These are phyloP conservation scores for Allantophomopsis lycopodina DNA, from an alignment of 2,329 filamentous ascomycete genomes.

Conservation along the genomic window DNA sequence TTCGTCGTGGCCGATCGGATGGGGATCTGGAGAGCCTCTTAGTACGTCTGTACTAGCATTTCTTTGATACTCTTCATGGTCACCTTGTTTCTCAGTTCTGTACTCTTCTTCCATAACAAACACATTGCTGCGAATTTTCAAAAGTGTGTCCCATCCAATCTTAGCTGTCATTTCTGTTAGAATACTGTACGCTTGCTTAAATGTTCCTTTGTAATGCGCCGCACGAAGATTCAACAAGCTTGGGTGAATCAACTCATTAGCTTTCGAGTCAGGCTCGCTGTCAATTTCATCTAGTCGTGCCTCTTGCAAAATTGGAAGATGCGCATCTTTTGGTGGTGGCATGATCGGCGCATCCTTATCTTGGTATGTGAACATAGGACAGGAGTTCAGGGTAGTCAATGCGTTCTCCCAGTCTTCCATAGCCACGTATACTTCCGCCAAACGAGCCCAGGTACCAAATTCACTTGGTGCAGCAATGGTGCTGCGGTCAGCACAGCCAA, in stretches of 20 bases:
- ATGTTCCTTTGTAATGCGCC: slow-evolving; percentile 85
- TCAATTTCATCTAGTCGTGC: slow-evolving; percentile 93
- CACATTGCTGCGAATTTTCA: slow-evolving; percentile 90
- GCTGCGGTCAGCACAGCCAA: slow-evolving; percentile 86
- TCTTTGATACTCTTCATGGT: slow-evolving; percentile 35
- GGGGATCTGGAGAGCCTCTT: slow-evolving; percentile 52
- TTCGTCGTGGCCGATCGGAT: slow-evolving; percentile 25
- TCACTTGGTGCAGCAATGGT: slow-evolving; percentile 94
- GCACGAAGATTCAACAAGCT: slow-evolving; percentile 78
- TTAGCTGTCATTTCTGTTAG: slow-evolving; percentile 92
- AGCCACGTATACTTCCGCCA: slow-evolving; percentile 87
- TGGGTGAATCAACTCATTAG: slow-evolving; percentile 74
- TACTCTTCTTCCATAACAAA: slow-evolving; percentile 99
- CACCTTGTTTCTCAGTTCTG: slow-evolving; percentile 63
- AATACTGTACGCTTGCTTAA: slow-evolving; percentile 86
- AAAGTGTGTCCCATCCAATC: slow-evolving; percentile 93
- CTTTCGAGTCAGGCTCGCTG: slow-evolving; percentile 71
- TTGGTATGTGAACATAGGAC: slow-evolving; percentile 99
- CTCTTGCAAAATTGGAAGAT: slow-evolving; percentile 76
- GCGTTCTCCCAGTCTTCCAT: slow-evolving; percentile 96
- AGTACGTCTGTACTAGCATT: slow-evolving; percentile 72
- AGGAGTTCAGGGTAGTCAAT: slow-evolving; percentile 89
- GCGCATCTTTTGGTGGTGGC: slow-evolving; percentile 81
- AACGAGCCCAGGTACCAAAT: slow-evolving; percentile 88
- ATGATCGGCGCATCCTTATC: slow-evolving; percentile 93